Percentiles rank a stretch among this genome's conserved stretches.
Evolutionary conservation across 352 stramenopile species (phyloP).

Genomic region (Aphanomyces astaci): DNA sequence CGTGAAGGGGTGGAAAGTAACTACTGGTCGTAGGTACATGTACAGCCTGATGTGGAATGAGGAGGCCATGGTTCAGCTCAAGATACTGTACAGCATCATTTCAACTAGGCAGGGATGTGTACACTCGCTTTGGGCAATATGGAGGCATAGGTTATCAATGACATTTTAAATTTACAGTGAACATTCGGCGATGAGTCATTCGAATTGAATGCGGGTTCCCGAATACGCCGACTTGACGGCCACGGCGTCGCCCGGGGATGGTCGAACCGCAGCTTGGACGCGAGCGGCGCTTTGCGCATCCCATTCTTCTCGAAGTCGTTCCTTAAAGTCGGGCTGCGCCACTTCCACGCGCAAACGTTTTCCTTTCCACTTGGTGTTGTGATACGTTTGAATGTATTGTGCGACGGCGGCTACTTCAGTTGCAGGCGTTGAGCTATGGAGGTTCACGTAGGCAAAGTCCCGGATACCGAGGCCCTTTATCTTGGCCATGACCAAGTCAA

Average conservation of each 20-base stretch:
- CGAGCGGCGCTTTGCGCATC: not conserved
- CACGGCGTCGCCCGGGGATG: not conserved
- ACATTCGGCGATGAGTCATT: not conserved
- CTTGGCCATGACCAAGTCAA: conserved; percentile 11
- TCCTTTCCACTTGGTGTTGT: conserved; percentile 21
- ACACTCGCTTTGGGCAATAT: not conserved
- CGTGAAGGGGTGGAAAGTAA: no score
- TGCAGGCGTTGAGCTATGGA: not conserved
- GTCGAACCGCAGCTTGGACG: not conserved
- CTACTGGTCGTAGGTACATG: no score
- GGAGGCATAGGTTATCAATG: not conserved
- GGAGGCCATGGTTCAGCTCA: no score
- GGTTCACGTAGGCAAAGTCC: conserved; percentile 17
- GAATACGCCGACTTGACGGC: conserved; percentile 1
- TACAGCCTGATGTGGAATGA: no score
- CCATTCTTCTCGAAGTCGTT: not conserved
- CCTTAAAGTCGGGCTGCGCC: not conserved
- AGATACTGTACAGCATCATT: no score
- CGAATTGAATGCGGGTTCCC: not conserved
- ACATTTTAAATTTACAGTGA: not conserved
- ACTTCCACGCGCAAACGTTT: conserved; percentile 15
- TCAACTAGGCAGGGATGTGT: no score
- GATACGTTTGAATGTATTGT: conserved; percentile 14
- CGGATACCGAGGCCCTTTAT: conserved; percentile 10
- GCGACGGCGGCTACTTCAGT: conserved; percentile 4